These are phyloP conservation scores for Tolypocladium paradoxum DNA, from an alignment of 2,329 filamentous ascomycete species.

Conservation along the genomic window DNA sequence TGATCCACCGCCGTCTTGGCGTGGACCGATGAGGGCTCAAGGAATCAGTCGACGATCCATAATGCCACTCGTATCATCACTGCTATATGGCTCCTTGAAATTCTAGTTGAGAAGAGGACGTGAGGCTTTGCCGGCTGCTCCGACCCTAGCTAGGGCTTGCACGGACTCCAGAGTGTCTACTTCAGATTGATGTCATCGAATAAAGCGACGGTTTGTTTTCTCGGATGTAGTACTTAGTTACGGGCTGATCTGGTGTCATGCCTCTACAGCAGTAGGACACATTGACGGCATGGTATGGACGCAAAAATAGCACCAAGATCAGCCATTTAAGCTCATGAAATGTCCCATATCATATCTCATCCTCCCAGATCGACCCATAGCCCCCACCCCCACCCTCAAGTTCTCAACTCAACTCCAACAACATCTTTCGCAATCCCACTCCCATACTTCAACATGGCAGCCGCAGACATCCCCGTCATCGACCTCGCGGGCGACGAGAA, in stretches of 20 bases:
- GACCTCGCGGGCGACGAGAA: slow-evolving; percentile 55
- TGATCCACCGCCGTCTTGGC: slow-evolving; percentile 8
- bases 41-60: no score
- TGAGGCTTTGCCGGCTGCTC: neutral
- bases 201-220: no score
- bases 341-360: neutral
- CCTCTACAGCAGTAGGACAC: no score
- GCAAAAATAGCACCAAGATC: no score
- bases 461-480: slow-evolving; percentile 63
- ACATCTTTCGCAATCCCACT: neutral
- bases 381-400: neutral
- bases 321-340: no score
- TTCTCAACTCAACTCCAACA: neutral
- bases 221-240: no score
- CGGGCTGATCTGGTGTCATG: no score
- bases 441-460: neutral
- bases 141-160: neutral
- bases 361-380: neutral
- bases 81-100: neutral
- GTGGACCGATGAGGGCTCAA: no score
- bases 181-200: no score
- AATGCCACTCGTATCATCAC: no score
- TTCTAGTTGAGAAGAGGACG: neutral
- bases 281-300: no score
- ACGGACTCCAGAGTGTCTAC: no score